Evolutionary conservation across 1,284 basidiomycete genomes (phyloP).

Genomic region (Ceratobasidium sp.): DNA sequence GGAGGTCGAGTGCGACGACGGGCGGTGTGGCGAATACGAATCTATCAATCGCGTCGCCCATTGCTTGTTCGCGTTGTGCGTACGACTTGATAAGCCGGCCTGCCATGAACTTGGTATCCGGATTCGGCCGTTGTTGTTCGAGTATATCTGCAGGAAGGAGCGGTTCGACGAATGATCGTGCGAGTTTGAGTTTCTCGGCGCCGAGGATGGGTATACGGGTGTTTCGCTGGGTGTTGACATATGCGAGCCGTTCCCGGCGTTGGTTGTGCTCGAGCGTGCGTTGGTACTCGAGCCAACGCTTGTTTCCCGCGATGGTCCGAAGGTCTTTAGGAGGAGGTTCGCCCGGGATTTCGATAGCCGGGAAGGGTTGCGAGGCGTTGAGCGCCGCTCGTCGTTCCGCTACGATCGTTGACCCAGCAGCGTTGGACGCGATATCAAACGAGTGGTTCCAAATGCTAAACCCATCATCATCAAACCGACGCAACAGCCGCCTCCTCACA

Average conservation of each 20-base stretch:
- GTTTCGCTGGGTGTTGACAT: constrained; percentile 85
- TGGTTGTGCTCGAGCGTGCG: constrained; percentile 68
- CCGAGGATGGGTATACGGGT: constrained; percentile 73
- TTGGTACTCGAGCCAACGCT: constrained; percentile 69
- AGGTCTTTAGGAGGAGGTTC: constrained; percentile 77
- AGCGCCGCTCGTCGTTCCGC: constrained; percentile 69
- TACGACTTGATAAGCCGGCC: constrained; percentile 73
- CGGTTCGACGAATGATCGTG: constrained; percentile 62
- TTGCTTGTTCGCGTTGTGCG: constrained; percentile 68
- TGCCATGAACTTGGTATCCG: constrained; percentile 58
- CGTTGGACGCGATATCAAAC: constrained; percentile 28
- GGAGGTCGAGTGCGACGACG: constrained; percentile 82
- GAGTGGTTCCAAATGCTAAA: constrained; percentile 59
- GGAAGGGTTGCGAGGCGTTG: constrained; percentile 79
- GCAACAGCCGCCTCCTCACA: constrained; percentile 77
- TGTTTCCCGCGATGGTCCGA: constrained; percentile 81
- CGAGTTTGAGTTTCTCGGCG: constrained; percentile 68
- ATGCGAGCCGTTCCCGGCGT: constrained; percentile 78
- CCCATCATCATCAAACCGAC: constrained; percentile 76
- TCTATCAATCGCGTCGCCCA: constrained; percentile 71
- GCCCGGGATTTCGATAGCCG: constrained; percentile 68
- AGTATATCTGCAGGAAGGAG: constrained; percentile 71
- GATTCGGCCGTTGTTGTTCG: constrained; percentile 58
- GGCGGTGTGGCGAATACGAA: constrained; percentile 90
- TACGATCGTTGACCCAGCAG: constrained; percentile 65